phyloP scores from a whole-genome alignment of 2,329 filamentous ascomycete species.

The Paraphoma sp. region DNA sequence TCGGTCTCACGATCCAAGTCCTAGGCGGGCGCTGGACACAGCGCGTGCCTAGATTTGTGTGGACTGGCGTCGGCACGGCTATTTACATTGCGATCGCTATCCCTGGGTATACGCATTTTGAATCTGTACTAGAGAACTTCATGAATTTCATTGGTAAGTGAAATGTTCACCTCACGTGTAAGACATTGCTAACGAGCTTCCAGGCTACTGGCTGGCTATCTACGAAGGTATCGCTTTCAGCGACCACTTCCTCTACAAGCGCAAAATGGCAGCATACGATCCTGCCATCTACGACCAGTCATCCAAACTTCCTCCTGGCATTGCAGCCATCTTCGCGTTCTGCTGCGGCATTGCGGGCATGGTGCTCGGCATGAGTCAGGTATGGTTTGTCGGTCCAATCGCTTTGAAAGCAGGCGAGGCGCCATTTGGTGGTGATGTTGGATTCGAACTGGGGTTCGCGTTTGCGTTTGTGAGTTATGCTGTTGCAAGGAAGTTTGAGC shows the following conservation, averaged over 20 bases:
- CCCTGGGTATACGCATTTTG: conserved; percentile 71
- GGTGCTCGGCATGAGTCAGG: conserved; percentile 72
- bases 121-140: conserved; percentile 71
- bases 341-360: conserved; percentile 69
- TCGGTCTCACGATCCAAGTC: conserved; percentile 70
- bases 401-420: conserved; percentile 65
- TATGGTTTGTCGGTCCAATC: conserved; percentile 71
- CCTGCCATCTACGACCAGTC: conserved; percentile 65
- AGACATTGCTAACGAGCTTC: conserved; percentile 23
- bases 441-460: conserved; percentile 70
- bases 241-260: conserved; percentile 73
- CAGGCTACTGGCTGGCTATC: conserved; percentile 75
- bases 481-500: not conserved
- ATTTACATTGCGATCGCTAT: conserved; percentile 74
- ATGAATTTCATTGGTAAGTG: conserved; percentile 56
- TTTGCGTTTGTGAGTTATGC: conserved; percentile 47
- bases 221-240: conserved; percentile 71
- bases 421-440: conserved; percentile 68
- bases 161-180: not conserved
- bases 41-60: conserved; percentile 70
- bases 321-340: conserved; percentile 70
- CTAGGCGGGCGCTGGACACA: conserved; percentile 62
- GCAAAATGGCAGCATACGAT: conserved; percentile 66
- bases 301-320: conserved; percentile 65
- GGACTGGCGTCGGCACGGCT: conserved; percentile 67